phyloP scores from a whole-genome alignment of 225 moss, liverwort and hornwort species.

The Climacium dendroides region DNA sequence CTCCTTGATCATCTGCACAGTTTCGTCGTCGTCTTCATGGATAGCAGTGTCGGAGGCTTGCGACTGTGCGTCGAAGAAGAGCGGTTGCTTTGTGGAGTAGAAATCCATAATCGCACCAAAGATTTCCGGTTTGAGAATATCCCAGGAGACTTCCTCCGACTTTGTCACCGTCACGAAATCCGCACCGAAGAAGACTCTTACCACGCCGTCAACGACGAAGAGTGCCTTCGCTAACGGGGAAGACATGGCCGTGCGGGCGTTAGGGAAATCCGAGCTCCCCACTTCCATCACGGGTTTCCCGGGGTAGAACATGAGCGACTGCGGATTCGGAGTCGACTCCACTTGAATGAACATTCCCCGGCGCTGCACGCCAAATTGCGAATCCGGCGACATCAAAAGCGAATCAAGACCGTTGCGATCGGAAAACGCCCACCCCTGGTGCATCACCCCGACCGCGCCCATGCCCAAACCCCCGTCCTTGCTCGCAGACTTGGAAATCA shows the following conservation, averaged over 20 bases:
- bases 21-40: constrained; percentile 87
- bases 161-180: constrained; percentile 95
- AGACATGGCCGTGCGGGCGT: constrained; percentile 76
- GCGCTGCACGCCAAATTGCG: constrained; percentile 20
- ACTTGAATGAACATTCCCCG: constrained; percentile 94
- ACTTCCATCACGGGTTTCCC: constrained; percentile 89
- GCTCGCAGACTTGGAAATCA: constrained; percentile 21
- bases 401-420: background rate
- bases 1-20: constrained; percentile 96
- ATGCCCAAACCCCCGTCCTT: constrained; percentile 17
- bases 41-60: constrained; percentile 84
- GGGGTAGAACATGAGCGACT: constrained; percentile 90
- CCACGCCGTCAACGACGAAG: constrained; percentile 76
- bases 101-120: constrained; percentile 97
- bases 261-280: constrained; percentile 96
- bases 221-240: constrained; percentile 86
- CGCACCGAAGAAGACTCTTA: constrained; percentile 74
- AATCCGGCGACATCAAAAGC: background rate
- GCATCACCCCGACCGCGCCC: constrained; percentile 23
- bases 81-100: constrained; percentile 66
- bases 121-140: constrained; percentile 75
- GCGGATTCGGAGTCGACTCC: constrained; percentile 84
- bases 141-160: constrained; percentile 69
- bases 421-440: constrained; percentile 26
- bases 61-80: constrained; percentile 68